A percentile compares a stretch with the other conserved stretches of the same genome.
phyloP scores from a whole-genome alignment of 176 grass and related monocot genomes.

The Paspalum notatum region DNA sequence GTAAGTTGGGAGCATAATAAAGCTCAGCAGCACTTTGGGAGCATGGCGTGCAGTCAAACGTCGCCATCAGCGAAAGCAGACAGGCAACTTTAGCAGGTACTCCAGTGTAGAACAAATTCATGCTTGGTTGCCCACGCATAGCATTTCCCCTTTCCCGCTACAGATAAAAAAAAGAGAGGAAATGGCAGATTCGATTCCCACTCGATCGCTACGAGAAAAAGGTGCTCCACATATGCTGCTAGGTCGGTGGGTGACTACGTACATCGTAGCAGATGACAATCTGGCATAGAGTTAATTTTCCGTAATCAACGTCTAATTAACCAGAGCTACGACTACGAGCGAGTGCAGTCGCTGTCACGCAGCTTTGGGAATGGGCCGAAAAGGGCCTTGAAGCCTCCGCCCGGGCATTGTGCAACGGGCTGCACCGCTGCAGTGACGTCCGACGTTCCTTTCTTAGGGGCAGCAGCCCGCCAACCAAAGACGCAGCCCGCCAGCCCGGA shows the following conservation, averaged over 20 bases:
- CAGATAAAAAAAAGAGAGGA: too few species aligned
- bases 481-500: neutral
- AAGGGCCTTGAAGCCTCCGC: neutral
- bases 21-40: neutral
- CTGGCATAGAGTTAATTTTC: too few species aligned
- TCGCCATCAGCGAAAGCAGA: neutral
- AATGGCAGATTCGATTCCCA: slow-evolving; percentile 21
- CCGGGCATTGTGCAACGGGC: neutral
- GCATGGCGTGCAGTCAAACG: neutral
- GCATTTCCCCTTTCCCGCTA: neutral
- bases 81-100: neutral
- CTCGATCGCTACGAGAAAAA: neutral
- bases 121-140: neutral
- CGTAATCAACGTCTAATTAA: too few species aligned
- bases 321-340: too few species aligned
- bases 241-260: neutral
- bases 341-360: too few species aligned
- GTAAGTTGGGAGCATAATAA: too few species aligned
- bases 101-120: neutral
- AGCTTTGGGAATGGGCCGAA: neutral
- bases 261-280: too few species aligned
- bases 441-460: neutral
- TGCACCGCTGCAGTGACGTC: neutral
- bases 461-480: neutral
- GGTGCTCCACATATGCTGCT: neutral